These are phyloP conservation scores for Suillus alpinus DNA, from an alignment of 768 basidiomycete species.

Conservation along the genomic window DNA sequence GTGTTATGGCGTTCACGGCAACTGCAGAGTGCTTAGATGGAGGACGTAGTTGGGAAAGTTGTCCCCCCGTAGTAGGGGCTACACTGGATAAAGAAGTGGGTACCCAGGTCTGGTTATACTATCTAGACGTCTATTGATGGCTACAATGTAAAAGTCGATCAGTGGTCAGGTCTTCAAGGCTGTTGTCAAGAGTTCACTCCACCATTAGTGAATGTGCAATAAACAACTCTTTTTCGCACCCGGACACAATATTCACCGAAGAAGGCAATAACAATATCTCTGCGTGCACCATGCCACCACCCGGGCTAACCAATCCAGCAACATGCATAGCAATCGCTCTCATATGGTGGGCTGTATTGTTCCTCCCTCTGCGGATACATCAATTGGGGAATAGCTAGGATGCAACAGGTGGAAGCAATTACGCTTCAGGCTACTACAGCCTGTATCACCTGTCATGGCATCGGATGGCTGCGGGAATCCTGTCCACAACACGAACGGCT, in stretches of 20 bases:
- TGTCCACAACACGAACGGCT: neutral
- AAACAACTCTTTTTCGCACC: neutral
- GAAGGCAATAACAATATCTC: neutral
- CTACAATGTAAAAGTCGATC: neutral
- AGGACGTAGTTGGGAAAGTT: too few species aligned
- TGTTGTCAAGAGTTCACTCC: neutral
- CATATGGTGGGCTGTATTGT: neutral
- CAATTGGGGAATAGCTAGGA: neutral
- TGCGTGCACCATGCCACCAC: neutral
- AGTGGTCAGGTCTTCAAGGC: too few species aligned
- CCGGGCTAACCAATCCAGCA: neutral
- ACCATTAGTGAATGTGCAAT: too few species aligned
- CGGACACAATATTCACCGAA: neutral
- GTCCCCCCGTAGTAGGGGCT: too few species aligned
- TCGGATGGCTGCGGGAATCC: neutral
- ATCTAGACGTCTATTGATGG: too few species aligned
- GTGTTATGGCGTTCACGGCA: too few species aligned
- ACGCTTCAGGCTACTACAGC: neutral
- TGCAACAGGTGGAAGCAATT: neutral
- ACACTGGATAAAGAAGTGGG: too few species aligned
- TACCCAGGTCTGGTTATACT: too few species aligned
- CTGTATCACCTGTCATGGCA: neutral
- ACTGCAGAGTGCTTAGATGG: too few species aligned
- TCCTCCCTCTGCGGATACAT: neutral
- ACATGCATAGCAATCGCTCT: neutral